Base-by-base conservation (phyloP, 345 rosid species). In the Moringa oleifera region DNA sequence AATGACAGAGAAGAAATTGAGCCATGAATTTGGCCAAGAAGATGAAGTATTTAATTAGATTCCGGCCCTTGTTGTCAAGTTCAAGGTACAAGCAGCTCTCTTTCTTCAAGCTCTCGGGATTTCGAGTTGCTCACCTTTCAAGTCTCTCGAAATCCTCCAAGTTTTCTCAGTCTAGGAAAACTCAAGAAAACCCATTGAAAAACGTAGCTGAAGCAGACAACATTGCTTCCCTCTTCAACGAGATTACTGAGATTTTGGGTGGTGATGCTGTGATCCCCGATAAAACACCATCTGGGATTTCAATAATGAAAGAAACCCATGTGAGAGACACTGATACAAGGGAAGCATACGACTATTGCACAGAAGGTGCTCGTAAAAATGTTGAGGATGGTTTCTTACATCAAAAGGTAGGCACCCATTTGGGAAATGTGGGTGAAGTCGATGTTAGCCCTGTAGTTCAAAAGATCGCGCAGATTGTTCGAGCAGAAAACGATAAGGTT, bases 211-310 rank as follows among this genome's bases (percentile, higher is more conserved):
- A 79, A 69, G 54, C 70, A 18, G 21, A 61, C 28, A 9, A 62
- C 20, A 23, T 68, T 20, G 51, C 73, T 20, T 77, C 96, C 0
- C 86, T 88, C 56, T 81, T 91, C 55, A 73, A 66, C 46, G 85
- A 86, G 52, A 89, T 91, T 20, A 71, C 85, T 12, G 76, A 74
- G 4, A 81, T 89, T 68, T 54, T 83, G 25, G 91, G 96, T 18
- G 55, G 70, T 17, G 81, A 72, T 54, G 57, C 33, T 24, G 50
- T 80, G 17, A n/a, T 61, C 47, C 22, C 80, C 0, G 74, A 77
- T 56, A 46, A 65, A 37, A 69, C 60, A 31, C 65, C 63, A 59
- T 46, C 52, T 65, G 80, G 73, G 65, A 11, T 78, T 70, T 63
- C 64, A 8, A 17, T 59, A 18, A 64, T 73, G 1, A 20, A 56